Percentiles rank a stretch among this genome's conserved stretches.
Evolutionary conservation across 208 protist species (phyloP).

Genomic region (Wallacemonas rigidus): DNA sequence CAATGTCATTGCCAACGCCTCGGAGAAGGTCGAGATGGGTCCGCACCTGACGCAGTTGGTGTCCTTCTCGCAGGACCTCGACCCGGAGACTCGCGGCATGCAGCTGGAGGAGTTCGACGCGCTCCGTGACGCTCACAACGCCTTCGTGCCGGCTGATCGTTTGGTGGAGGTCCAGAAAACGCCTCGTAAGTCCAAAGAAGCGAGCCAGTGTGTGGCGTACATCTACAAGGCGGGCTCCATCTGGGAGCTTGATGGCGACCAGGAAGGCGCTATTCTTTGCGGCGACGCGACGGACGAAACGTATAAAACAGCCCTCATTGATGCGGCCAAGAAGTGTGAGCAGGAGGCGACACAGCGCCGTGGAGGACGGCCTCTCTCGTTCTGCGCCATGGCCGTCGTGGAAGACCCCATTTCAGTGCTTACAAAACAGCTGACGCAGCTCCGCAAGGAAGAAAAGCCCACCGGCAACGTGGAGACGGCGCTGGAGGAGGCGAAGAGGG

Average conservation of each 20-base stretch:
- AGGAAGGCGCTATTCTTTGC: slow-evolving; percentile 89
- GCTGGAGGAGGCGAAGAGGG: slow-evolving; percentile 53
- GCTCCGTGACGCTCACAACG: slow-evolving; percentile 95
- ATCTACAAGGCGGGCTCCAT: slow-evolving; percentile 91
- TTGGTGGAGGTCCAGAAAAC: slow-evolving; percentile 51
- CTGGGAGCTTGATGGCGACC: slow-evolving; percentile 98
- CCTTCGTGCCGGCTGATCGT: slow-evolving; percentile 84
- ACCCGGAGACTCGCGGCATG: slow-evolving; percentile 69
- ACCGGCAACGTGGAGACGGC: slow-evolving; percentile 55
- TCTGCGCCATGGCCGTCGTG: slow-evolving; percentile 96
- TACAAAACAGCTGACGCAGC: slow-evolving; percentile 60
- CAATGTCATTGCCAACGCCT: slow-evolving; percentile 95
- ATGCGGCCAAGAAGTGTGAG: slow-evolving; percentile 31
- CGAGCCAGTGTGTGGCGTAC: slow-evolving; percentile 97
- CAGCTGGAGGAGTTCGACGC: slow-evolving; percentile 80
- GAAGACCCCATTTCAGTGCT: slow-evolving; percentile 80
- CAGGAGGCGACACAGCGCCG: slow-evolving; percentile 40
- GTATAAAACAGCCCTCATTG: slow-evolving; percentile 64
- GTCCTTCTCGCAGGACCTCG: slow-evolving; percentile 67
- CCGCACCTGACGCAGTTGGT: slow-evolving; percentile 83
- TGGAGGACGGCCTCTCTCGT: slow-evolving; percentile 89
- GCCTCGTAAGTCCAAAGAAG: slow-evolving; percentile 66
- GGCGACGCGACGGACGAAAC: slow-evolving; percentile 64
- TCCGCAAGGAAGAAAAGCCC: slow-evolving; percentile 49
- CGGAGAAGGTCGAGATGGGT: slow-evolving; percentile 89